These are phyloP conservation scores for Coemansia sp. DNA, from an alignment of 192 early-diverging fungal genomes.

Conservation along the genomic window DNA sequence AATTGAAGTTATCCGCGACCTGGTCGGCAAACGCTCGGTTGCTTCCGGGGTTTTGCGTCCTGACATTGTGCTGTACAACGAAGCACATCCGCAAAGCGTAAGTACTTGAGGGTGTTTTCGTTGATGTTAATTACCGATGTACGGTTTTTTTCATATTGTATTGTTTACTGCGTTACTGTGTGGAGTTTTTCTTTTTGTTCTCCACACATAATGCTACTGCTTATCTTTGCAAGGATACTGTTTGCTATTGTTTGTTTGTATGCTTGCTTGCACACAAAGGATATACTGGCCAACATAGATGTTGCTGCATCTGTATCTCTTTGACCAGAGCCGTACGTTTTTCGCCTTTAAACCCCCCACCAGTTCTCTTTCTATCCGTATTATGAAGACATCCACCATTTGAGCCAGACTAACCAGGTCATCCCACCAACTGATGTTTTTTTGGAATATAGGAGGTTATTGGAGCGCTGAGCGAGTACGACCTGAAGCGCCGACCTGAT, in stretches of 20 bases:
- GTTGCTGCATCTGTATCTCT: too few species aligned
- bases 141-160: not conserved
- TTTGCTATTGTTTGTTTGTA: slow-evolving; percentile 1
- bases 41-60: slow-evolving; percentile 82
- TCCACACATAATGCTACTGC: not conserved
- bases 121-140: not conserved
- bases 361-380: not conserved
- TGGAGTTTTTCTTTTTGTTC: not conserved
- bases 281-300: too few species aligned
- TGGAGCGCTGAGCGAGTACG: slow-evolving; percentile 44
- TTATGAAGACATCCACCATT: too few species aligned
- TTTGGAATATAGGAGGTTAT: slow-evolving; percentile 49
- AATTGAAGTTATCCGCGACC: slow-evolving; percentile 37
- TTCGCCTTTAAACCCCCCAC: too few species aligned
- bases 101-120: slow-evolving; percentile 5
- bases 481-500: slow-evolving; percentile 53
- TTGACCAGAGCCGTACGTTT: too few species aligned
- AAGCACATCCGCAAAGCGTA: slow-evolving; percentile 57
- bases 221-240: not conserved
- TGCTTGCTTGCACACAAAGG: not conserved
- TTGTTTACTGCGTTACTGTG: not conserved
- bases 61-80: slow-evolving; percentile 95
- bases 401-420: too few species aligned
- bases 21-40: slow-evolving; percentile 74
- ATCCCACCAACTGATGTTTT: too few species aligned